A percentile compares a stretch with the other conserved stretches of the same genome.
phyloP scores from a whole-genome alignment of 164 flowering plant genomes.

The Saururus chinensis region DNA sequence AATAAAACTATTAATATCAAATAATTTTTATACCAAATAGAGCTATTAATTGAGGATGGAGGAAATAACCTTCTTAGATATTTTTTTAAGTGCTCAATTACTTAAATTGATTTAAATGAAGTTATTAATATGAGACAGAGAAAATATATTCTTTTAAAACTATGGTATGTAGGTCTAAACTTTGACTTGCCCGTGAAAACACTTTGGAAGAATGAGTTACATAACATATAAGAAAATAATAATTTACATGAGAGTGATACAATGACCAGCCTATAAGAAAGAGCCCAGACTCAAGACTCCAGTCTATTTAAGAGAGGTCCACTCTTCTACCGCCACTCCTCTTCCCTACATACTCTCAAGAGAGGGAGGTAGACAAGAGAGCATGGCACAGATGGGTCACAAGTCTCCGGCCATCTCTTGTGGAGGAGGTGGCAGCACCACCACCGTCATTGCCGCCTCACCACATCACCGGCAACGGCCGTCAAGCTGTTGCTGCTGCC shows the following conservation, averaged over 20 bases:
- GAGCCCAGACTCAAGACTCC: background rate
- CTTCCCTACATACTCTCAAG: background rate
- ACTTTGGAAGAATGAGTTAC: background rate
- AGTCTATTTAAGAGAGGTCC: too few species aligned
- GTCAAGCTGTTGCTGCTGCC: conserved; percentile 7
- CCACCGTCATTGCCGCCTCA: conserved; percentile 1
- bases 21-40: too few species aligned
- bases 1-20: too few species aligned
- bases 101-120: too few species aligned
- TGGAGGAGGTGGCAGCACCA: conserved; percentile 5
- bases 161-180: too few species aligned
- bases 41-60: too few species aligned
- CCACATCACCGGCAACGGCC: background rate
- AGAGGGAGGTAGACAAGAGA: conserved; percentile 2
- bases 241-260: background rate
- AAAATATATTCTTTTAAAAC: too few species aligned
- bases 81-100: too few species aligned
- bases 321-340: background rate
- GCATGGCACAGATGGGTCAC: conserved; percentile 21
- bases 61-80: too few species aligned
- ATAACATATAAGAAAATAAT: too few species aligned
- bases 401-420: conserved; percentile 7
- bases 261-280: background rate
- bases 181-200: background rate
- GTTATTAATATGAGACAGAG: too few species aligned